Evolutionary conservation across 352 stramenopile species (phyloP).

Genomic region (Phytophthora pluvialis): DNA sequence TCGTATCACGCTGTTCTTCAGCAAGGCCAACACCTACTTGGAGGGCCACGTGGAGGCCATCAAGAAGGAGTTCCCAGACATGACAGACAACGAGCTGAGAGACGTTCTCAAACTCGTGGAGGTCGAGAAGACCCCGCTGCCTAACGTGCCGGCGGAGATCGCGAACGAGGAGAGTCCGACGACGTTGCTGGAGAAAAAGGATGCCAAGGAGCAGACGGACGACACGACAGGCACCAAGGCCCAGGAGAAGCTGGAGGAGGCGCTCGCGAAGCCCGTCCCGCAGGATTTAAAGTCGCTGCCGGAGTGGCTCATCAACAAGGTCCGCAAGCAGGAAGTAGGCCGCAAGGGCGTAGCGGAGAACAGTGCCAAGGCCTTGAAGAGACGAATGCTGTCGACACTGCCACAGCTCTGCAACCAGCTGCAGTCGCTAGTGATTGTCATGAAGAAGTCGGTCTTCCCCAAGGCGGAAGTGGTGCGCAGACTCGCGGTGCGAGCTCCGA

Average conservation of each 20-base stretch:
- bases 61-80: constrained; percentile 34
- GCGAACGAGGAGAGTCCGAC: constrained; percentile 13
- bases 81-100: constrained; percentile 42
- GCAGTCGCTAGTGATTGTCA: constrained; percentile 72
- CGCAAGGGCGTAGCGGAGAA: constrained; percentile 48
- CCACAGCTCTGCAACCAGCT: constrained; percentile 80
- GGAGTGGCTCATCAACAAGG: constrained; percentile 80
- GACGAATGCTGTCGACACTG: constrained; percentile 62
- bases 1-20: constrained; percentile 54
- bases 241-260: constrained; percentile 47
- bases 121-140: constrained; percentile 43
- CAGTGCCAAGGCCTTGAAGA: constrained; percentile 48
- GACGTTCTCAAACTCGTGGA: constrained; percentile 47
- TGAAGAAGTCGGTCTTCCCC: constrained; percentile 65
- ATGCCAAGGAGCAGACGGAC: constrained; percentile 13
- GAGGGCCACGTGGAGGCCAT: constrained; percentile 28
- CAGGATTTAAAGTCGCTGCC: constrained; percentile 72
- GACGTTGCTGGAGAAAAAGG: constrained; percentile 24
- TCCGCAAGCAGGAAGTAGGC: constrained; percentile 62
- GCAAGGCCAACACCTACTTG: constrained; percentile 45
- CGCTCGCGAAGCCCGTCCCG: constrained; percentile 67
- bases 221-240: neutral
- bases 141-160: constrained; percentile 28
- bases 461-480: constrained; percentile 53
- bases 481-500: constrained; percentile 51